Percentiles rank a stretch among this genome's conserved stretches.
Evolutionary conservation across 768 basidiomycete genomes (phyloP).

Genomic region (Trametes gibbosa): DNA sequence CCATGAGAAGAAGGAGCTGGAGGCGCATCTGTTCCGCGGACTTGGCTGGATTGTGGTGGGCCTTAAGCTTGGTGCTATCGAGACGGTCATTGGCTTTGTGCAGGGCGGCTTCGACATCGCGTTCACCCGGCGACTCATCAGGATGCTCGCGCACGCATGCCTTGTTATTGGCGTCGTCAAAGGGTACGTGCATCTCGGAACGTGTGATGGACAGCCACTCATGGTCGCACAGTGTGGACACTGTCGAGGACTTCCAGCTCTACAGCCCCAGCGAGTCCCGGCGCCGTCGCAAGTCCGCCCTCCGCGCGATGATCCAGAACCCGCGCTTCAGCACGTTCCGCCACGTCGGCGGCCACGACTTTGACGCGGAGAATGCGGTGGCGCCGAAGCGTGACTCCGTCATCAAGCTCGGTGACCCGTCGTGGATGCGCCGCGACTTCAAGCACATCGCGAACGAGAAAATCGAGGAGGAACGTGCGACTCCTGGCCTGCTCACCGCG

Average conservation of each 20-base stretch:
- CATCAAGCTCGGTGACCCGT: slow-evolving; percentile 16
- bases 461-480: not conserved
- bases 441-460: not conserved
- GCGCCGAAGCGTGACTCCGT: slow-evolving; percentile 11
- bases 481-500: not conserved
- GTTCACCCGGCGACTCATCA: slow-evolving; percentile 56
- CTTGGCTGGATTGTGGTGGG: slow-evolving; percentile 64
- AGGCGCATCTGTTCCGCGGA: slow-evolving; percentile 48
- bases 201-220: slow-evolving; percentile 19
- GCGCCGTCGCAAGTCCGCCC: slow-evolving; percentile 36
- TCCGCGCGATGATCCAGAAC: slow-evolving; percentile 50
- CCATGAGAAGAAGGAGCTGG: slow-evolving; percentile 37
- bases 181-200: slow-evolving; percentile 43
- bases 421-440: slow-evolving; percentile 19
- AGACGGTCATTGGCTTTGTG: slow-evolving; percentile 63
- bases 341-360: slow-evolving; percentile 28
- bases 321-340: slow-evolving; percentile 53
- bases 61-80: slow-evolving; percentile 60
- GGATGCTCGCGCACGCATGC: slow-evolving; percentile 50
- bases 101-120: slow-evolving; percentile 49
- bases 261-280: slow-evolving; percentile 33
- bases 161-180: slow-evolving; percentile 63
- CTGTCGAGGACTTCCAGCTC: slow-evolving; percentile 50
- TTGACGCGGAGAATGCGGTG: slow-evolving; percentile 13
- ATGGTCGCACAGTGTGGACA: slow-evolving; percentile 43